phyloP scores from a whole-genome alignment of 306 rosid species.

The Casuarina equisetifolia region DNA sequence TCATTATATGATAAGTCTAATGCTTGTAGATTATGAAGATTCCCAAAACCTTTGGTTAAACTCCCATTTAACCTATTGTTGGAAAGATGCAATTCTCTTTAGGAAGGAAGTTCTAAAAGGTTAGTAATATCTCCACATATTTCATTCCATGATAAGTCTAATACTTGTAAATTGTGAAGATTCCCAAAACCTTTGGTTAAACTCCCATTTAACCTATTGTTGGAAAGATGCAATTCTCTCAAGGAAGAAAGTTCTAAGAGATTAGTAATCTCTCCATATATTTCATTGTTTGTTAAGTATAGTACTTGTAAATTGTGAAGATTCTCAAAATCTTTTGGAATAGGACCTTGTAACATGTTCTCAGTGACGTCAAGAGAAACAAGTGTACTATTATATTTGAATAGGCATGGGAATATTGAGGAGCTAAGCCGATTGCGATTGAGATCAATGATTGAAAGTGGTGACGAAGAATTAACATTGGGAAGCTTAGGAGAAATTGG shows the following conservation, averaged over 20 bases:
- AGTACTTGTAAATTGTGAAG: too few relatives aligned
- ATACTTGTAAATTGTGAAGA: too few relatives aligned
- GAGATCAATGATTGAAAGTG: background rate
- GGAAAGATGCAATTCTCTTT: accelerated
- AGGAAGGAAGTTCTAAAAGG: too few relatives aligned
- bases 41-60: background rate
- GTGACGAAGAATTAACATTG: background rate
- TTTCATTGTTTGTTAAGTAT: background rate
- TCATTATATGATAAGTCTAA: background rate
- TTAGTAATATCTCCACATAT: too few relatives aligned
- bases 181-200: background rate
- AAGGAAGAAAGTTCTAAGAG: background rate
- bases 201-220: background rate
- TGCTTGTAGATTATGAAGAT: too few relatives aligned
- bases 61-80: background rate
- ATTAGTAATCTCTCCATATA: background rate
- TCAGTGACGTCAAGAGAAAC: background rate
- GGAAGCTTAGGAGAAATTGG: background rate
- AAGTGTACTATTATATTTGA: background rate
- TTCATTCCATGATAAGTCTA: background rate
- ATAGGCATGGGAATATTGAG: background rate
- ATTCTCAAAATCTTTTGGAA: conserved; percentile 3
- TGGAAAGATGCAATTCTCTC: accelerated
- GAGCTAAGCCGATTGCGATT: background rate
- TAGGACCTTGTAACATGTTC: background rate